These are phyloP conservation scores for Mucor indicus DNA, from an alignment of 371 early-diverging fungal species.

Conservation along the genomic window DNA sequence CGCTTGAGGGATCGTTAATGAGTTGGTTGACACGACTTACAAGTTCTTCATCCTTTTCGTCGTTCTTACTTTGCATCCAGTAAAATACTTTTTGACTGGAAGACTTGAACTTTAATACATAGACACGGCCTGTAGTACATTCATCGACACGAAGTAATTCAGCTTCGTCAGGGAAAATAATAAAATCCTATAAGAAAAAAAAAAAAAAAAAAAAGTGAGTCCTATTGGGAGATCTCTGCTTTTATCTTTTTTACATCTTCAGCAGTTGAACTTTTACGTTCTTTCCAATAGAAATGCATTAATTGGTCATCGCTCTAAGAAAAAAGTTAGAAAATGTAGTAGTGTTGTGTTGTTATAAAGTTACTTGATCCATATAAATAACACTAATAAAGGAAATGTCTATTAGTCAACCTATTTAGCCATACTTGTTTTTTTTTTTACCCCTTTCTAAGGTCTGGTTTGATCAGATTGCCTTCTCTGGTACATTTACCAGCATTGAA, in stretches of 20 bases:
- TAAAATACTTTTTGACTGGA: slow-evolving; percentile 73
- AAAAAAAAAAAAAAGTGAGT: too few relatives aligned
- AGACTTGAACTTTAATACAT: slow-evolving; percentile 72
- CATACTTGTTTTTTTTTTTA: slow-evolving; percentile 19
- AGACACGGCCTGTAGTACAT: slow-evolving; percentile 73
- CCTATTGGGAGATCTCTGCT: too few relatives aligned
- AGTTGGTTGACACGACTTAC: slow-evolving; percentile 52
- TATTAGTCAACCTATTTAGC: neutral
- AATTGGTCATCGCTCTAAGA: slow-evolving; percentile 57
- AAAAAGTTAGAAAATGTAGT: neutral
- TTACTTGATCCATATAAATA: slow-evolving; percentile 51
- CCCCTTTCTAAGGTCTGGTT: slow-evolving; percentile 75
- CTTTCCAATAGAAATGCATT: slow-evolving; percentile 79
- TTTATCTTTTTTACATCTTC: too few relatives aligned
- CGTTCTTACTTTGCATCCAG: slow-evolving; percentile 77
- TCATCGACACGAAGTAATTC: slow-evolving; percentile 61
- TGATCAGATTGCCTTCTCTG: slow-evolving; percentile 63
- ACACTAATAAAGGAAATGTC: slow-evolving; percentile 4
- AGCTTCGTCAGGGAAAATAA: slow-evolving; percentile 80
- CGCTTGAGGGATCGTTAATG: slow-evolving; percentile 57
- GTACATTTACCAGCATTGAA: slow-evolving; percentile 80
- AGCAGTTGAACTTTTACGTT: slow-evolving; percentile 45
- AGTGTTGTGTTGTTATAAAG: neutral
- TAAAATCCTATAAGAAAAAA: slow-evolving; percentile 66
- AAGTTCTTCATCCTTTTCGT: slow-evolving; percentile 54